These are phyloP conservation scores for Choanephora cucurbitarum DNA, from an alignment of 371 early-diverging fungal species.

Conservation along the genomic window DNA sequence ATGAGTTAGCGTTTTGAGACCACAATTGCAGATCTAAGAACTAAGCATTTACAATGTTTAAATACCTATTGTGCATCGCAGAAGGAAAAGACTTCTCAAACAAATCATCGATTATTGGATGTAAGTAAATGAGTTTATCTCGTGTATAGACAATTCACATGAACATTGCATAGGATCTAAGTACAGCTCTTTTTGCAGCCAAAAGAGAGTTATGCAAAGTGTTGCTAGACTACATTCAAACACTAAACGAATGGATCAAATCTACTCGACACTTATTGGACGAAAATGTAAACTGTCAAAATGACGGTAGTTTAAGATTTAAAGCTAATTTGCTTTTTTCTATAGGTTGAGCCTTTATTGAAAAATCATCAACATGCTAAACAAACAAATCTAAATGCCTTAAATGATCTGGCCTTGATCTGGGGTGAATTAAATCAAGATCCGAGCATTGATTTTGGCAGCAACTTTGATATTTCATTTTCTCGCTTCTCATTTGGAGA, in stretches of 20 bases:
- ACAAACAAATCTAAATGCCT: constrained; percentile 18
- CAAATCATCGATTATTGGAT: constrained; percentile 19
- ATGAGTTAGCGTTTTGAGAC: constrained; percentile 21
- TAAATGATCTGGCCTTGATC: constrained; percentile 19
- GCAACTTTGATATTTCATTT: constrained; percentile 2
- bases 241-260: constrained; percentile 21
- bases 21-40: constrained; percentile 13
- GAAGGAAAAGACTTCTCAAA: constrained; percentile 22
- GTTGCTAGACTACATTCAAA: constrained; percentile 24
- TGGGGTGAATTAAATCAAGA: neutral
- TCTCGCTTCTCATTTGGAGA: constrained; percentile 16
- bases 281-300: constrained; percentile 19
- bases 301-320: no score
- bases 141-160: neutral
- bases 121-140: constrained; percentile 11
- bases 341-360: constrained; percentile 19
- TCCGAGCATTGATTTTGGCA: neutral
- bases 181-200: constrained; percentile 20
- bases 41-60: constrained; percentile 22
- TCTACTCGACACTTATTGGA: constrained; percentile 21
- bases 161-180: constrained; percentile 23
- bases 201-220: constrained; percentile 28
- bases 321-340: neutral
- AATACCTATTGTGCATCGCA: constrained; percentile 29
- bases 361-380: constrained; percentile 20